A percentile compares a stretch with the other conserved stretches of the same genome.
These are phyloP conservation scores for Venturia carpophila DNA, from an alignment of 2,329 filamentous ascomycete genomes.

Conservation along the genomic window DNA sequence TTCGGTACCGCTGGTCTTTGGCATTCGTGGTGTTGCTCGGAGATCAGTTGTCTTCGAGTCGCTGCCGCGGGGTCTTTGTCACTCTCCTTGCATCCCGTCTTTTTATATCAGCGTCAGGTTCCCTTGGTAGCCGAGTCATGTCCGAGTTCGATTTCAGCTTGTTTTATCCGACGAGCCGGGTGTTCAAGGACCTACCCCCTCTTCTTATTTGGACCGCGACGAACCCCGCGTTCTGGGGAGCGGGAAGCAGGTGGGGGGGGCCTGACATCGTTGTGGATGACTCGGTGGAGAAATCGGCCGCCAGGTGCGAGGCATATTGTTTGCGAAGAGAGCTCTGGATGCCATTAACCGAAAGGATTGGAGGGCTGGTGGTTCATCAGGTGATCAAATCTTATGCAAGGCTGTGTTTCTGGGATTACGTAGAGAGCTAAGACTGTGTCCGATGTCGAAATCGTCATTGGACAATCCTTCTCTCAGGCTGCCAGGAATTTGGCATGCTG, in stretches of 20 bases:
- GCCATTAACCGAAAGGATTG: neutral
- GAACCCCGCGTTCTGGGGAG: neutral
- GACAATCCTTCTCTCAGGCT: neutral
- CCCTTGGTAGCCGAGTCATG: neutral
- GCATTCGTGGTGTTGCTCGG: neutral
- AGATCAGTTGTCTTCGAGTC: no score
- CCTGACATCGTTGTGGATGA: neutral
- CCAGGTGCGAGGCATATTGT: no score
- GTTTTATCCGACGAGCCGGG: neutral
- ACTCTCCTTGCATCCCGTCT: no score
- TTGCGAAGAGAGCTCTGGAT: neutral
- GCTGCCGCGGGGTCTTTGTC: no score
- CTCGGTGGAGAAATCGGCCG: neutral
- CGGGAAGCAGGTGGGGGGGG: neutral
- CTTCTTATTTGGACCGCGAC: neutral
- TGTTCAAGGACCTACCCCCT: neutral
- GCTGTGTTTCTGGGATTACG: no score
- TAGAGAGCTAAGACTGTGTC: no score
- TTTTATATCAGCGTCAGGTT: no score
- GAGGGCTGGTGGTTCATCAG: neutral
- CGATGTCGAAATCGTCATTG: neutral
- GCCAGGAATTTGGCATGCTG: no score
- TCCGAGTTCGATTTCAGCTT: neutral
- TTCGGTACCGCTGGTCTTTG: neutral
- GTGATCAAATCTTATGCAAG: neutral